Evolutionary conservation across 495 filamentous ascomycete genomes (phyloP).

Genomic region (Neurospora sp.): DNA sequence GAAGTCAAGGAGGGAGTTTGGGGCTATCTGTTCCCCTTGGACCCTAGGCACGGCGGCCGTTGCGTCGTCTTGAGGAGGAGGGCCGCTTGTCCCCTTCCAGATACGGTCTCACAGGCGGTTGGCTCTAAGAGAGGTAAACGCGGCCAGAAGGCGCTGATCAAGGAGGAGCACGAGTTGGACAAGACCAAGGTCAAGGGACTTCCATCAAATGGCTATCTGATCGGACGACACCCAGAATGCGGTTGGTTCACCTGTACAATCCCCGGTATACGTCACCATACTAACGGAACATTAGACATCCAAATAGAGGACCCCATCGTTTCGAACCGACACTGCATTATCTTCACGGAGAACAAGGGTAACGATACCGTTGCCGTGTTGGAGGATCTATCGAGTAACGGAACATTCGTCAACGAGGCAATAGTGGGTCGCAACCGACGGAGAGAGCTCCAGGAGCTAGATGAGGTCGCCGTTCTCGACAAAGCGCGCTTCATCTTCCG

Average conservation of each 20-base stretch:
- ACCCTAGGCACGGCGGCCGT: slow-evolving; percentile 53
- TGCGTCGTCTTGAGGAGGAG: slow-evolving; percentile 64
- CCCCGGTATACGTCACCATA: slow-evolving; percentile 3
- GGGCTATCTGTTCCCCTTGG: slow-evolving; percentile 85
- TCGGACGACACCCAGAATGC: slow-evolving; percentile 90
- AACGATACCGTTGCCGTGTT: slow-evolving; percentile 72
- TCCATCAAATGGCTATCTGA: slow-evolving; percentile 75
- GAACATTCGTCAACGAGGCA: slow-evolving; percentile 90
- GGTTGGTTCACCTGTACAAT: slow-evolving; percentile 44
- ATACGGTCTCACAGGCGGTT: slow-evolving; percentile 20
- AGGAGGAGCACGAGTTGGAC: slow-evolving; percentile 51
- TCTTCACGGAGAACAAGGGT: slow-evolving; percentile 80
- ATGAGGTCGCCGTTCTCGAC: slow-evolving; percentile 79
- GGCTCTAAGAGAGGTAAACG: slow-evolving; percentile 21
- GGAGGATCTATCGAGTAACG: slow-evolving; percentile 92
- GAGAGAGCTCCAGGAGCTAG: slow-evolving; percentile 74
- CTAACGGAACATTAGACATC: slow-evolving; percentile 48
- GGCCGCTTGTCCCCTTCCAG: slow-evolving; percentile 48
- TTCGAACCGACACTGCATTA: slow-evolving; percentile 89
- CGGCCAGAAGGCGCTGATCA: slow-evolving; percentile 29
- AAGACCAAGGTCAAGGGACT: slow-evolving; percentile 43
- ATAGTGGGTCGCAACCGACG: slow-evolving; percentile 86
- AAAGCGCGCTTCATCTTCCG: slow-evolving; percentile 81
- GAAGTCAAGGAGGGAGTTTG: slow-evolving; percentile 86
- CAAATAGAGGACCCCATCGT: slow-evolving; percentile 69